Conservation (phyloP, 306 rosid species). For the Lithocarpus polystachyus region DNA sequence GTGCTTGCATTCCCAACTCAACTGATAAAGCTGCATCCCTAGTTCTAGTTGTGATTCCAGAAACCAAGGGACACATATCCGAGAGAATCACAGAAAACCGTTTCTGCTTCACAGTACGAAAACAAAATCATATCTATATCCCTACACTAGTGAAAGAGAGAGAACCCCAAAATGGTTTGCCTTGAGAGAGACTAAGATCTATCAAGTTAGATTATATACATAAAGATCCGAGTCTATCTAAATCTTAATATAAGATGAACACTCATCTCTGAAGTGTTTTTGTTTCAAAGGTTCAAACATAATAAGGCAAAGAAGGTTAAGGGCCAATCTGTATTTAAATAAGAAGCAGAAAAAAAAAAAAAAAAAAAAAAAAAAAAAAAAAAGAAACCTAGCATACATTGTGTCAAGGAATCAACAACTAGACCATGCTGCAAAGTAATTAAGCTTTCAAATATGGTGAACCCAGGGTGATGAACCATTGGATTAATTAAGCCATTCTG, state of each 20-base stretch:
- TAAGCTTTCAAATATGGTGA: background rate
- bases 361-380: too few species aligned
- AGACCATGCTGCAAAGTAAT: background rate
- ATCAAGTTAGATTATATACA: background rate
- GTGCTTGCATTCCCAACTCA: constrained; percentile 84
- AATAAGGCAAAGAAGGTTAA: background rate
- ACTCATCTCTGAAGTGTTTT: background rate
- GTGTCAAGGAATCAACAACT: background rate
- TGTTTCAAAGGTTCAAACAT: background rate
- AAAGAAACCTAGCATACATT: background rate
- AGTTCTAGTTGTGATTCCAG: constrained; percentile 76
- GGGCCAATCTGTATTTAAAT: background rate
- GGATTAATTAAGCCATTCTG: too few species aligned
- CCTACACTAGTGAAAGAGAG: background rate
- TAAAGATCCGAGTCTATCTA: background rate
- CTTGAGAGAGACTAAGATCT: background rate
- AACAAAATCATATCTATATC: background rate
- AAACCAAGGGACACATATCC: constrained; percentile 83
- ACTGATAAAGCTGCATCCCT: constrained; percentile 74
- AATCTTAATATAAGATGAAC: background rate
- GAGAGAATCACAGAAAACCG: constrained; percentile 81
- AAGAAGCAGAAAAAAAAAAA: background rate
- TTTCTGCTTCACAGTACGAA: constrained; percentile 38
- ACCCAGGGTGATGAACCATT: background rate
- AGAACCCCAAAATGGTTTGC: background rate